phyloP scores from a whole-genome alignment of 2,329 filamentous ascomycete species.

The Aspergillus pseudonomiae region DNA sequence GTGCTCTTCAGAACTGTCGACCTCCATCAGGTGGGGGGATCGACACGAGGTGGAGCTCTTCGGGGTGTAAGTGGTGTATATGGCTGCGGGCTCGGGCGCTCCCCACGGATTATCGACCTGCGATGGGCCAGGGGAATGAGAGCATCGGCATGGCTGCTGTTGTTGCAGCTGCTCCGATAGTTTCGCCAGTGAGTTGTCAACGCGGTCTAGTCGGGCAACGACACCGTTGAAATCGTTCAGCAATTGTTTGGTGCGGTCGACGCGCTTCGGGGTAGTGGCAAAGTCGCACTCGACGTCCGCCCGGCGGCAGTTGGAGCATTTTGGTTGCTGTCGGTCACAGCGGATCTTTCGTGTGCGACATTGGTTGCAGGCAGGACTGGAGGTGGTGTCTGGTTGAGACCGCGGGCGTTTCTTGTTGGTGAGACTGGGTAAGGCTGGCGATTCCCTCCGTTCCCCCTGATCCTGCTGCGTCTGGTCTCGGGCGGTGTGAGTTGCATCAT shows the following conservation, averaged over 20 bases:
- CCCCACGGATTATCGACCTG: neutral
- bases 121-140: neutral
- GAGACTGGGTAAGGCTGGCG: neutral
- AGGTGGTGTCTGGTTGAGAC: neutral
- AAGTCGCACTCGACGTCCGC: conserved; percentile 3
- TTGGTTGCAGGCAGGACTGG: neutral
- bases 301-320: conserved; percentile 1
- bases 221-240: neutral
- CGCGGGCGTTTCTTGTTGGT: neutral
- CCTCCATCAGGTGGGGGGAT: neutral
- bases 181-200: neutral
- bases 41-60: neutral
- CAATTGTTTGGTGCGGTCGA: conserved; percentile 2
- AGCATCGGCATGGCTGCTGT: neutral
- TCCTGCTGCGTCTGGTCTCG: neutral
- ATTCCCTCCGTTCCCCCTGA: neutral
- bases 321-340: conserved; percentile 2
- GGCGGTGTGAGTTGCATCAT: neutral
- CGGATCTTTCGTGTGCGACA: neutral
- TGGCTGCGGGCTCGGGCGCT: neutral
- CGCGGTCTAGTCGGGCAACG: neutral
- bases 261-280: neutral
- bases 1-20: neutral
- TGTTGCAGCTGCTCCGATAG: neutral
- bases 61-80: neutral